phyloP scores from a whole-genome alignment of 768 basidiomycete genomes.

The Fomitopsis pulvina region DNA sequence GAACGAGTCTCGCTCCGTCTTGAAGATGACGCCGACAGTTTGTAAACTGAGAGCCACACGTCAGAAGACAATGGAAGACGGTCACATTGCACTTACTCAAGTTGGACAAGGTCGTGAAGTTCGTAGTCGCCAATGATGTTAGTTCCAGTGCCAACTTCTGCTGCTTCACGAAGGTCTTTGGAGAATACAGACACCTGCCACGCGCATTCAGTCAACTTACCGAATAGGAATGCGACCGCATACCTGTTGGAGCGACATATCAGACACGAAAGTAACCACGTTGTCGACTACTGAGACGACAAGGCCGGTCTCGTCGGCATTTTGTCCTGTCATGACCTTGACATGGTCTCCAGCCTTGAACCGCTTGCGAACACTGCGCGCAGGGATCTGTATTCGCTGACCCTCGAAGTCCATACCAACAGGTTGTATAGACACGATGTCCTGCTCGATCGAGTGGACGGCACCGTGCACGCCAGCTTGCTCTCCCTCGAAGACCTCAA shows the following conservation, averaged over 20 bases:
- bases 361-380: slow-evolving; percentile 84
- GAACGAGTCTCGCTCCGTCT: slow-evolving; percentile 93
- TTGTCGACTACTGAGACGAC: slow-evolving; percentile 89
- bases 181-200: slow-evolving; percentile 90
- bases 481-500: slow-evolving; percentile 97
- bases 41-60: slow-evolving; percentile 49
- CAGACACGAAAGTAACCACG: slow-evolving; percentile 93
- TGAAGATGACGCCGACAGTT: slow-evolving; percentile 95
- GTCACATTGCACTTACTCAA: slow-evolving; percentile 62
- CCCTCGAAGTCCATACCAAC: slow-evolving; percentile 79
- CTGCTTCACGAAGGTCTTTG: slow-evolving; percentile 94
- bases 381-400: slow-evolving; percentile 80
- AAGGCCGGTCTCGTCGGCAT: slow-evolving; percentile 91
- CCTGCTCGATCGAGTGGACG: slow-evolving; percentile 83
- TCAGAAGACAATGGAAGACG: neutral
- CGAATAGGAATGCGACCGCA: neutral
- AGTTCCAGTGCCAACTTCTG: slow-evolving; percentile 90
- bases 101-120: slow-evolving; percentile 91
- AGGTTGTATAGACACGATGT: slow-evolving; percentile 80
- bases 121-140: slow-evolving; percentile 92
- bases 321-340: slow-evolving; percentile 95
- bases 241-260: slow-evolving; percentile 95
- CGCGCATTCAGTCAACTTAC: neutral
- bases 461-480: slow-evolving; percentile 90
- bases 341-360: slow-evolving; percentile 98